Evolutionary conservation across 2,329 filamentous ascomycete species (phyloP).

Genomic region (Annulohypoxylon truncatum): DNA sequence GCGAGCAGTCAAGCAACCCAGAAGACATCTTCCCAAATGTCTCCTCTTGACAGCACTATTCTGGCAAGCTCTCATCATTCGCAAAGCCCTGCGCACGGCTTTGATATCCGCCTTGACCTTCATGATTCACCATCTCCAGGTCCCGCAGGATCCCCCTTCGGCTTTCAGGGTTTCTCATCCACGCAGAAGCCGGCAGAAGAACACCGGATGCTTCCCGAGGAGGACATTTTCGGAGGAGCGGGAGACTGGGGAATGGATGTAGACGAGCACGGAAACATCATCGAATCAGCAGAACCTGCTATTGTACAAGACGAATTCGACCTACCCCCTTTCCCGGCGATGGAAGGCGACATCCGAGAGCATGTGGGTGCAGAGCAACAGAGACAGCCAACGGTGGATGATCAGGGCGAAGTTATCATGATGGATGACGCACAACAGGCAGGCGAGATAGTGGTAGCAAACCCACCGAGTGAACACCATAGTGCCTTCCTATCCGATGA

Average conservation of each 20-base stretch:
- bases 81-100: conserved; percentile 32
- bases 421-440: conserved; percentile 55
- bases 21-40: conserved; percentile 50
- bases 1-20: conserved; percentile 45
- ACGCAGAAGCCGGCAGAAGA: conserved; percentile 48
- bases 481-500: conserved; percentile 31
- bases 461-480: conserved; percentile 35
- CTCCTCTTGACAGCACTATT: conserved; percentile 36
- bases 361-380: conserved; percentile 30
- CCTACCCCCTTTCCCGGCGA: conserved; percentile 55
- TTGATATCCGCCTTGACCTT: conserved; percentile 45
- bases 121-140: conserved; percentile 42
- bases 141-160: conserved; percentile 40
- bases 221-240: conserved; percentile 55
- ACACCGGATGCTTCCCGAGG: conserved; percentile 48
- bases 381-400: conserved; percentile 37
- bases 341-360: conserved; percentile 31
- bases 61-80: conserved; percentile 39
- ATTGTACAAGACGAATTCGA: conserved; percentile 57
- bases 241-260: conserved; percentile 61
- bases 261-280: conserved; percentile 63
- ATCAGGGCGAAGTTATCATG: conserved; percentile 53
- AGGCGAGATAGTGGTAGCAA: conserved; percentile 51
- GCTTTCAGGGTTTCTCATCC: conserved; percentile 46
- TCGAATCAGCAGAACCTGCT: conserved; percentile 47